Evolutionary conservation across 352 stramenopile species (phyloP).

Genomic region (Pythium rishiriense): DNA sequence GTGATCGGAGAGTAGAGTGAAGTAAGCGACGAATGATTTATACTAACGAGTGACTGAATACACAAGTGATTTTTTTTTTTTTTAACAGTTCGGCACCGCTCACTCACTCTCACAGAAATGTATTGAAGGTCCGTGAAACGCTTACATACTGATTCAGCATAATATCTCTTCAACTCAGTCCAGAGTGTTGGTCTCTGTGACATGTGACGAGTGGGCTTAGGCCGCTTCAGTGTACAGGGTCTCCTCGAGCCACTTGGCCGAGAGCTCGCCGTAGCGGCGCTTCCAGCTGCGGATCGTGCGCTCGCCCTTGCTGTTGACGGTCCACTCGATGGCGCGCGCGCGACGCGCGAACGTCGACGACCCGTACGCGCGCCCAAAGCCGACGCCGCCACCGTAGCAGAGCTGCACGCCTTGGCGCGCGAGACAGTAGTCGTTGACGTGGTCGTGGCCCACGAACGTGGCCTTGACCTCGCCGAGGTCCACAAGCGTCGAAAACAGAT

Average conservation of each 20-base stretch:
- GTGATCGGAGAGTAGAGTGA: too few species aligned
- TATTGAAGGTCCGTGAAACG: too few species aligned
- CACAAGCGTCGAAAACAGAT: slow-evolving; percentile 27
- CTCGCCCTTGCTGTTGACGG: slow-evolving; percentile 7
- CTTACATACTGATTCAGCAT: too few species aligned
- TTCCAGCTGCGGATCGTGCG: slow-evolving; percentile 23
- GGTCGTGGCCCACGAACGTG: slow-evolving; percentile 31
- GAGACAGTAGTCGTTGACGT: slow-evolving; percentile 33
- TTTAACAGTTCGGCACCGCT: too few species aligned
- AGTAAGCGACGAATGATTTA: too few species aligned
- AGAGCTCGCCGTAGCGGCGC: slow-evolving; percentile 14
- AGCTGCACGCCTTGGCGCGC: slow-evolving; percentile 26
- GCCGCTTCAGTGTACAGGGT: slow-evolving; percentile 7
- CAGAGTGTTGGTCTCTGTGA: neutral
- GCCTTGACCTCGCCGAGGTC: slow-evolving; percentile 31
- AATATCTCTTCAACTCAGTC: neutral
- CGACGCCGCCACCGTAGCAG: slow-evolving; percentile 30
- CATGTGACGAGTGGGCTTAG: neutral
- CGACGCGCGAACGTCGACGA: slow-evolving; percentile 3
- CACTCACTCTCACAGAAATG: too few species aligned
- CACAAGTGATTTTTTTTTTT: too few species aligned
- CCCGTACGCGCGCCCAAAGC: slow-evolving; percentile 26
- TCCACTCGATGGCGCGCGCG: slow-evolving; percentile 26
- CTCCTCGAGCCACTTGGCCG: neutral
- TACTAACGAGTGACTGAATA: too few species aligned